These are phyloP conservation scores for Prinsepia uniflora DNA, from an alignment of 306 rosid species.

Conservation along the genomic window DNA sequence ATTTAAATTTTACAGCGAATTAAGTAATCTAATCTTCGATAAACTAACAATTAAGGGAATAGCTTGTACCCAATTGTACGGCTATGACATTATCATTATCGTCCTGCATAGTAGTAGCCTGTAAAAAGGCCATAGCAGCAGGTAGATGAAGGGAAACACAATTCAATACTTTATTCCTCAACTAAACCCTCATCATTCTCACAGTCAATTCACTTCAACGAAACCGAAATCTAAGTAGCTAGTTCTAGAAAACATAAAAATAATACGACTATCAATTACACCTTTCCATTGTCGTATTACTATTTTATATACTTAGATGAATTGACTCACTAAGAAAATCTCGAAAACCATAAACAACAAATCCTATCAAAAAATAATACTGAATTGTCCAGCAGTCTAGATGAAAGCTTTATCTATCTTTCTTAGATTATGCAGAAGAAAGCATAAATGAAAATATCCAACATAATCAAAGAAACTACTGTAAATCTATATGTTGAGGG, in stretches of 20 bases:
- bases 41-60: slow-evolving; percentile 5
- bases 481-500: background rate
- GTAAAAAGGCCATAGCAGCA: background rate
- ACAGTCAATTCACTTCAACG: background rate
- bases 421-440: background rate
- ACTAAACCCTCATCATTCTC: background rate
- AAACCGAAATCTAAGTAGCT: background rate
- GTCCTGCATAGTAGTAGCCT: background rate
- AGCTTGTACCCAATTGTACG: slow-evolving; percentile 5
- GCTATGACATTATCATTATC: slow-evolving; percentile 1
- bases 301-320: background rate
- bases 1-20: background rate
- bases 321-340: background rate
- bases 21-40: background rate
- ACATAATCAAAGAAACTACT: background rate
- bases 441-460: background rate
- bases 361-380: background rate
- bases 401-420: slow-evolving; percentile 2
- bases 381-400: background rate
- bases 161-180: background rate
- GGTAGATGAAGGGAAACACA: background rate
- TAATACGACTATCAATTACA: background rate
- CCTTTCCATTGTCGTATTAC: background rate
- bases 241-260: background rate
- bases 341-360: background rate